phyloP scores from a whole-genome alignment of 2,329 filamentous ascomycete genomes.

The Exophiala sp. region DNA sequence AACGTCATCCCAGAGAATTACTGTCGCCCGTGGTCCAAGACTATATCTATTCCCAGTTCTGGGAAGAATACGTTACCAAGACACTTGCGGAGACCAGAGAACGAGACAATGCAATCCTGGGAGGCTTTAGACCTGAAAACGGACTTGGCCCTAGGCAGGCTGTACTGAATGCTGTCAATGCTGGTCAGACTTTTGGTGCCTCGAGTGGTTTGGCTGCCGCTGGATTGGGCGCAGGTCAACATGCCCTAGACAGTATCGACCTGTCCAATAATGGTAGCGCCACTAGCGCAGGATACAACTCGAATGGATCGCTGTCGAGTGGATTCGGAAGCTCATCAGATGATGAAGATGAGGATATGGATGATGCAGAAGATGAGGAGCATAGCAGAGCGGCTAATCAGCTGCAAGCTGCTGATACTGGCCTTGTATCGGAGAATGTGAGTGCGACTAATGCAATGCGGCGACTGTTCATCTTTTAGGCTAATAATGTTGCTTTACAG shows the following conservation, averaged over 20 bases:
- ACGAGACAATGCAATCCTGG: slow-evolving; percentile 95
- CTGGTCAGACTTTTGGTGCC: slow-evolving; percentile 54
- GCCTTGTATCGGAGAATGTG: slow-evolving; percentile 59
- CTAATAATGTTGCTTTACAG: slow-evolving; percentile 23
- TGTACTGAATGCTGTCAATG: slow-evolving; percentile 58
- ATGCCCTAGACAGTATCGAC: slow-evolving; percentile 62
- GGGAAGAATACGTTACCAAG: slow-evolving; percentile 93
- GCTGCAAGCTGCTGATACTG: slow-evolving; percentile 23
- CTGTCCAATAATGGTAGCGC: slow-evolving; percentile 62
- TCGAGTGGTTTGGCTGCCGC: slow-evolving; percentile 75
- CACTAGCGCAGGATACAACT: slow-evolving; percentile 68
- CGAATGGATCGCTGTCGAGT: slow-evolving; percentile 71
- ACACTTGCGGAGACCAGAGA: slow-evolving; percentile 90
- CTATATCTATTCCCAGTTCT: slow-evolving; percentile 81
- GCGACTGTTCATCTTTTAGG: slow-evolving; percentile 49
- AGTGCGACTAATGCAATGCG: slow-evolving; percentile 47
- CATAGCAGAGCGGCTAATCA: slow-evolving; percentile 18
- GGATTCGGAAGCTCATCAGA: slow-evolving; percentile 94
- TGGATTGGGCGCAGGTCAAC: slow-evolving; percentile 64
- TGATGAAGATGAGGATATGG: slow-evolving; percentile 92
- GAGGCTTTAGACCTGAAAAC: slow-evolving; percentile 88
- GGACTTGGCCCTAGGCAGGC: slow-evolving; percentile 74
- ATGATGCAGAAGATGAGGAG: slow-evolving; percentile 49
- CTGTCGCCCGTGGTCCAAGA: slow-evolving; percentile 81
- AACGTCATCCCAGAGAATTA: slow-evolving; percentile 83